A percentile compares a stretch with the other conserved stretches of the same genome.
phyloP scores from a whole-genome alignment of 331 rosid species.

The Quercus tomentella region DNA sequence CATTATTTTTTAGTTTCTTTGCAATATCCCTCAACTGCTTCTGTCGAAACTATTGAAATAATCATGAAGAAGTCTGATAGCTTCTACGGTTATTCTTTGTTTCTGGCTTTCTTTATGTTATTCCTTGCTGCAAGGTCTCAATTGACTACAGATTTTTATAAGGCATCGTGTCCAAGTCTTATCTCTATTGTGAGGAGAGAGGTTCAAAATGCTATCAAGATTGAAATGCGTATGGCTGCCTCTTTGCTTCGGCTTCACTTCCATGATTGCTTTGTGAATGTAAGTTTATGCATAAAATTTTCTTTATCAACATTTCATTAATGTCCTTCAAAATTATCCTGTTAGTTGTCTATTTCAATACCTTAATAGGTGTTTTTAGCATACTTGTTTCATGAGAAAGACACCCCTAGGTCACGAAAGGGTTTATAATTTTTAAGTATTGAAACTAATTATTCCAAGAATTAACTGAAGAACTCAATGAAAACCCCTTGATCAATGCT shows the following conservation, averaged over 20 bases:
- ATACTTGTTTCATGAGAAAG: too few species aligned
- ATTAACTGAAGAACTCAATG: too few species aligned
- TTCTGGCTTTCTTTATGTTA: conserved; percentile 29
- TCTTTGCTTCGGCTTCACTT: conserved; percentile 91
- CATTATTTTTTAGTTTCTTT: neutral
- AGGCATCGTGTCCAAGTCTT: conserved; percentile 56
- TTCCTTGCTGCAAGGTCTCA: conserved; percentile 48
- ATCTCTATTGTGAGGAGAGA: conserved; percentile 46
- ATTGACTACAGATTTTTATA: conserved; percentile 57
- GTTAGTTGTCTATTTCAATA: too few species aligned
- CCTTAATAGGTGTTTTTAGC: too few species aligned
- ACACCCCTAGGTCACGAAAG: too few species aligned
- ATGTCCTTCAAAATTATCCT: too few species aligned
- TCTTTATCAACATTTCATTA: too few species aligned
- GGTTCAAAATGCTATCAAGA: conserved; percentile 50
- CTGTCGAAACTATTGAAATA: neutral
- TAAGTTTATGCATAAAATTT: conserved; percentile 21
- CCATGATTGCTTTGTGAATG: conserved; percentile 93
- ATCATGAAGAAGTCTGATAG: conserved; percentile 38
- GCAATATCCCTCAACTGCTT: neutral
- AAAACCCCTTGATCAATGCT: too few species aligned
- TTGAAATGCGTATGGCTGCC: conserved; percentile 80
- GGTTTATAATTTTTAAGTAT: too few species aligned
- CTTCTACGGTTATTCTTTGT: conserved; percentile 11
- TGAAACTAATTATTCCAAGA: too few species aligned